A percentile compares a stretch with the other conserved stretches of the same genome.
Evolutionary conservation across 2,329 filamentous ascomycete species (phyloP).

Genomic region (Neonectria ditissima): DNA sequence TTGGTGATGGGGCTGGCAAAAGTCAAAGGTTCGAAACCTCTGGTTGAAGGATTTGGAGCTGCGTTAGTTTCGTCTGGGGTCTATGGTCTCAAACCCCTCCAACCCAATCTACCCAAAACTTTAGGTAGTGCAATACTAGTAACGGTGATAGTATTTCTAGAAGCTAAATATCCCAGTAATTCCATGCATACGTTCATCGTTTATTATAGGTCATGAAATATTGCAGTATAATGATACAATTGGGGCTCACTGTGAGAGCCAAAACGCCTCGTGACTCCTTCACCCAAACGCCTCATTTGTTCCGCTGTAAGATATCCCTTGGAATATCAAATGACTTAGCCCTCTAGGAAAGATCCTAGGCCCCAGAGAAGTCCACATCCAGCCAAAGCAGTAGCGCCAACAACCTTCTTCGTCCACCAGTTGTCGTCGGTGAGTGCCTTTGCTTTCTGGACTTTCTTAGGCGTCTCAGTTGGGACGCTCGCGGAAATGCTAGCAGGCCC

Average conservation of each 20-base stretch:
- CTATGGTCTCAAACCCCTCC: neutral
- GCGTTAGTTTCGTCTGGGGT: too few relatives aligned
- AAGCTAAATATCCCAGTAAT: neutral
- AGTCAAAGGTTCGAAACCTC: neutral
- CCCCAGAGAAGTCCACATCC: constrained; percentile 72
- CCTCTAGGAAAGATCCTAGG: constrained; percentile 64
- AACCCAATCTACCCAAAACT: neutral
- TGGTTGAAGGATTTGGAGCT: neutral
- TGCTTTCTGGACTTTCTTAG: constrained; percentile 52
- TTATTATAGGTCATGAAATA: neutral
- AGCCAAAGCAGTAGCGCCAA: constrained; percentile 71
- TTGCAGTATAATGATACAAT: neutral
- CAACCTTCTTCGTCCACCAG: constrained; percentile 74
- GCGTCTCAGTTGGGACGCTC: constrained; percentile 44
- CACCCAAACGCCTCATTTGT: neutral
- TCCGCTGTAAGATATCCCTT: neutral
- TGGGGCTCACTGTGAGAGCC: neutral
- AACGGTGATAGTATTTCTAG: neutral
- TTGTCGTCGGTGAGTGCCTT: constrained; percentile 74
- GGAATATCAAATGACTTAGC: constrained; percentile 27
- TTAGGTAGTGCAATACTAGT: neutral
- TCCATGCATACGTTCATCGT: neutral
- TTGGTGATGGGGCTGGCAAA: too few relatives aligned
- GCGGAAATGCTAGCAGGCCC: constrained; percentile 46
- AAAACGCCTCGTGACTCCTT: neutral